Evolutionary conservation across 2,329 filamentous ascomycete genomes (phyloP).

Genomic region (Epichloe uncinata): DNA sequence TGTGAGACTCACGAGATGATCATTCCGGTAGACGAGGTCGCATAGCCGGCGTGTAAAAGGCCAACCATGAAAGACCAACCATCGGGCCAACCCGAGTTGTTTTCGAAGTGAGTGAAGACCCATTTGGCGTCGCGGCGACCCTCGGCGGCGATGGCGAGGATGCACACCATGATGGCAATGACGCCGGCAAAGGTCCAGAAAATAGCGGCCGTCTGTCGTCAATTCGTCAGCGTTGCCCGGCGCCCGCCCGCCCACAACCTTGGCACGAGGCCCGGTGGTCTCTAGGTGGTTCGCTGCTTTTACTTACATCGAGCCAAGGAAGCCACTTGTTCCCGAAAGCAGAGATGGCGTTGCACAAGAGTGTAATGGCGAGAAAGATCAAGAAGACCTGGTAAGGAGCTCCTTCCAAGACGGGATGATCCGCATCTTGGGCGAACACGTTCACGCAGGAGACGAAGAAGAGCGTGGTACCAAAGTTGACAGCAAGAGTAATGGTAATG

Average conservation of each 20-base stretch:
- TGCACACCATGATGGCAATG: slow-evolving; percentile 47
- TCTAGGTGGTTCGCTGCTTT: background rate
- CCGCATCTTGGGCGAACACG: slow-evolving; percentile 35
- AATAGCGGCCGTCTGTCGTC: slow-evolving; percentile 47
- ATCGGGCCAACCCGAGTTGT: slow-evolving; percentile 52
- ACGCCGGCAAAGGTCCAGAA: slow-evolving; percentile 64
- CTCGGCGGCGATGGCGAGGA: slow-evolving; percentile 53
- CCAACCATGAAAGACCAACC: slow-evolving; percentile 66
- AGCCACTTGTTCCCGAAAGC: slow-evolving; percentile 54
- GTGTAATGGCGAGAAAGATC: slow-evolving; percentile 55
- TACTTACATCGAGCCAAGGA: slow-evolving; percentile 55
- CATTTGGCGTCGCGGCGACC: slow-evolving; percentile 49
- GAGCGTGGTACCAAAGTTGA: slow-evolving; percentile 67
- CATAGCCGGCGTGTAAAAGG: slow-evolving; percentile 58
- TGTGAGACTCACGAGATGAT: slow-evolving; percentile 51
- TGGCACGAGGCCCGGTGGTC: background rate
- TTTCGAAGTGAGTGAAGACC: slow-evolving; percentile 57
- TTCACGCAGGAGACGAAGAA: slow-evolving; percentile 43
- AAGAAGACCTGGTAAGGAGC: slow-evolving; percentile 54
- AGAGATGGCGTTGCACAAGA: slow-evolving; percentile 52
- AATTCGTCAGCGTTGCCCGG: background rate
- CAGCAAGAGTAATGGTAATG: slow-evolving; percentile 70
- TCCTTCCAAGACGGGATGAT: slow-evolving; percentile 30
- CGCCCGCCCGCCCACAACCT: slow-evolving; percentile 3
- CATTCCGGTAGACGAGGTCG: slow-evolving; percentile 67